These are phyloP conservation scores for Boletus eberwhitei DNA, from an alignment of 768 basidiomycete genomes.

Conservation along the genomic window DNA sequence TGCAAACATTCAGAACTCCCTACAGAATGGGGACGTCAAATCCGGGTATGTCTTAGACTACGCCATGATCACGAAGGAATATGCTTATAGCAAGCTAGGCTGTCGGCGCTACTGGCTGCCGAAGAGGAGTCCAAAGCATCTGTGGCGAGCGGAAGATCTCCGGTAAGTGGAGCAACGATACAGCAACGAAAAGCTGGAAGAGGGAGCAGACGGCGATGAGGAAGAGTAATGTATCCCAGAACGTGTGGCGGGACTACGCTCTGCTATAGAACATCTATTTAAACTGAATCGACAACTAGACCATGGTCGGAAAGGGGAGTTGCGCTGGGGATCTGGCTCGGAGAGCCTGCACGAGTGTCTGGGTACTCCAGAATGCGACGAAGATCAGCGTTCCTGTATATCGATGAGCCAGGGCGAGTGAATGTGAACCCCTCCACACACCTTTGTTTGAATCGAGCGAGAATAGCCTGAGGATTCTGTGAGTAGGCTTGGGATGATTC, in stretches of 20 bases:
- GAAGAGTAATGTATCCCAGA: slow-evolving; percentile 1
- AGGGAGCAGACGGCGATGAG: slow-evolving; percentile 34
- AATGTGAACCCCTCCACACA: slow-evolving; percentile 19
- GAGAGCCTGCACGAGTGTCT: slow-evolving; percentile 9
- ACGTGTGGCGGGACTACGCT: neutral
- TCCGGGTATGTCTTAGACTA: slow-evolving; percentile 51
- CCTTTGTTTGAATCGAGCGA: slow-evolving; percentile 71
- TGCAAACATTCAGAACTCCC: slow-evolving; percentile 50
- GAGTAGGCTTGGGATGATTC: slow-evolving; percentile 29
- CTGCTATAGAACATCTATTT: slow-evolving; percentile 7
- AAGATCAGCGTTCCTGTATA: slow-evolving; percentile 48
- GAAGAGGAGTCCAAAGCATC: slow-evolving; percentile 37
- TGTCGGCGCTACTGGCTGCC: slow-evolving; percentile 43
- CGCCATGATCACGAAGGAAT: neutral
- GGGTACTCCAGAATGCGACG: slow-evolving; percentile 58
- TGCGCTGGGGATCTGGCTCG: slow-evolving; percentile 9
- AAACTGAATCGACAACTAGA: neutral
- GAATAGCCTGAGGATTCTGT: slow-evolving; percentile 45
- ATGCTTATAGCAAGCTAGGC: slow-evolving; percentile 26
- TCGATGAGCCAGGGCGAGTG: slow-evolving; percentile 8
- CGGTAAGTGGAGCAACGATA: slow-evolving; percentile 17
- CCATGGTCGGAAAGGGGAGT: slow-evolving; percentile 4
- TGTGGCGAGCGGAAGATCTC: slow-evolving; percentile 17
- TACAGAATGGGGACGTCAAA: slow-evolving; percentile 58
- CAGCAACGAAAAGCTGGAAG: slow-evolving; percentile 37